A percentile compares a stretch with the other conserved stretches of the same genome.
Evolutionary conservation across 2,329 filamentous ascomycete species (phyloP).

Genomic region (Tolypocladium endophyticum): DNA sequence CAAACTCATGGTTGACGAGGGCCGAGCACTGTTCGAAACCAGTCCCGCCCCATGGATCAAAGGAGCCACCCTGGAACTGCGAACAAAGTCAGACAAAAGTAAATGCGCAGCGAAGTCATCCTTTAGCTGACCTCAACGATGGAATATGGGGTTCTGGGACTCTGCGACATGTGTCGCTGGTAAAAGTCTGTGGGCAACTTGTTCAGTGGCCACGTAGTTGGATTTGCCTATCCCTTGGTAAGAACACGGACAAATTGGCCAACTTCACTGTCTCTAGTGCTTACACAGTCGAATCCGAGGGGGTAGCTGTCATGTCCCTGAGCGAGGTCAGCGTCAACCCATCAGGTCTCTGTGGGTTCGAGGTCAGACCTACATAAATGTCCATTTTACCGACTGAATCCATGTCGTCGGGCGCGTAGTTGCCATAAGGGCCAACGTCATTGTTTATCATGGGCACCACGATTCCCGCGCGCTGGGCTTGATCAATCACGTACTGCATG

Average conservation of each 20-base stretch:
- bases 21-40: conserved; percentile 58
- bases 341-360: not conserved
- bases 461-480: conserved; percentile 57
- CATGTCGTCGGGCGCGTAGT: conserved; percentile 57
- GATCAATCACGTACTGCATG: conserved; percentile 59
- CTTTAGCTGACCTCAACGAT: conserved; percentile 39
- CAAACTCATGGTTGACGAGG: conserved; percentile 62
- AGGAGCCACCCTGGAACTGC: conserved; percentile 60
- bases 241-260: not conserved
- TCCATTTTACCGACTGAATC: conserved; percentile 40
- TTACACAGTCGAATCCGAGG: conserved; percentile 32
- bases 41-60: conserved; percentile 64
- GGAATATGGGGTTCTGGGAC: conserved; percentile 55
- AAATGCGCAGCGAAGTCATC: not conserved
- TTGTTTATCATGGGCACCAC: conserved; percentile 68
- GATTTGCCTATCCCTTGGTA: conserved; percentile 16
- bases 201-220: conserved; percentile 49
- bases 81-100: not conserved
- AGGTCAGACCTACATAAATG: conserved; percentile 37
- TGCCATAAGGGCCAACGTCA: conserved; percentile 50
- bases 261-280: not conserved
- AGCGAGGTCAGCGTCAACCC: not conserved
- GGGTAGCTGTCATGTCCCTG: conserved; percentile 27
- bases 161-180: conserved; percentile 31
- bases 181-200: conserved; percentile 40